phyloP scores from a whole-genome alignment of 306 rosid genomes.

The Nissolia schottii region DNA sequence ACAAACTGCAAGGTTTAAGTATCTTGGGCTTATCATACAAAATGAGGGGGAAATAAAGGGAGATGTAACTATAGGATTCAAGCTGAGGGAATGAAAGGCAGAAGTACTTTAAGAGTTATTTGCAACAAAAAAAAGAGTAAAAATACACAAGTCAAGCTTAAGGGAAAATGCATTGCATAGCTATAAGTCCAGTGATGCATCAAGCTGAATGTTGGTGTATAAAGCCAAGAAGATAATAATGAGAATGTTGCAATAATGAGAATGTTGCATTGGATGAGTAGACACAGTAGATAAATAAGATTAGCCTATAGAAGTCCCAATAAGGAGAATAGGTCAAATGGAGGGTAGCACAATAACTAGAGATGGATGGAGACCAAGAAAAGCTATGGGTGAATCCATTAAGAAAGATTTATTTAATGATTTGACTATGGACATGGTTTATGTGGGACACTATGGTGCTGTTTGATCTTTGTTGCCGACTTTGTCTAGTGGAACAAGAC shows the following conservation, averaged over 20 bases:
- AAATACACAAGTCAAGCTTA: neutral
- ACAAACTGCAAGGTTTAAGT: neutral
- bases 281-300: neutral
- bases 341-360: neutral
- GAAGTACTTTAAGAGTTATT: neutral
- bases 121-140: neutral
- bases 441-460: neutral
- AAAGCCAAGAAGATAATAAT: neutral
- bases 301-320: neutral
- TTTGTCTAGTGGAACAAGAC: neutral
- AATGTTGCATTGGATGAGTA: neutral
- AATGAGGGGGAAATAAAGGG: neutral
- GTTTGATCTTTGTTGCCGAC: neutral
- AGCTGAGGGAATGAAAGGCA: neutral
- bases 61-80: neutral
- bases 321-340: neutral
- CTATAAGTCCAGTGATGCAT: neutral
- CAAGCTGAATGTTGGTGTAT: neutral
- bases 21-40: neutral
- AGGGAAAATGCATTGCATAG: neutral
- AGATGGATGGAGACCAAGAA: neutral
- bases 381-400: neutral
- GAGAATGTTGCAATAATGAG: neutral
- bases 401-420: too few relatives aligned
- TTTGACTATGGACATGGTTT: too few relatives aligned